Percentiles rank a stretch among this genome's conserved stretches.
phyloP scores from a whole-genome alignment of 1,284 basidiomycete species.

The Lentinula novae-zelandiae region DNA sequence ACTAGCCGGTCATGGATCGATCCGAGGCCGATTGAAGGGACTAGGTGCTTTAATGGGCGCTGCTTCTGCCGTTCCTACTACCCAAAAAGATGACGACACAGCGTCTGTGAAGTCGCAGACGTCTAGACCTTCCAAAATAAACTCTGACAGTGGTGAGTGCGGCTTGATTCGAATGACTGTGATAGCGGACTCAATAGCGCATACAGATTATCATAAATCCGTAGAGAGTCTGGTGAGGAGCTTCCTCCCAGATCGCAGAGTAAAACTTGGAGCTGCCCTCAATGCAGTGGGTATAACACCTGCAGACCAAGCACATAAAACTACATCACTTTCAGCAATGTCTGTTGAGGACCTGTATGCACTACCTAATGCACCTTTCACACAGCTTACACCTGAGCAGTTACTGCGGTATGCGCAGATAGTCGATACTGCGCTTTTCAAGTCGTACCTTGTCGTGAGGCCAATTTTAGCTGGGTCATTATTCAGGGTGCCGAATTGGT shows the following conservation, averaged over 20 bases:
- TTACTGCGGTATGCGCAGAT: conserved; percentile 87
- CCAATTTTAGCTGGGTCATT: conserved; percentile 84
- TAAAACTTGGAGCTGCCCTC: conserved; percentile 78
- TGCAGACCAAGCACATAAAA: conserved; percentile 58
- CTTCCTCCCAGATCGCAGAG: conserved; percentile 82
- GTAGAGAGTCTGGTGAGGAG: conserved; percentile 61
- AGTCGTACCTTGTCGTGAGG: conserved; percentile 83
- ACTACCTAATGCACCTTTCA: conserved; percentile 67
- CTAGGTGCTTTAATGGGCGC: conserved; percentile 48
- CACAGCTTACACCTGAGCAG: conserved; percentile 72
- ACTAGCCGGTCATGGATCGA: conserved; percentile 32
- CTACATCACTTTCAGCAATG: conserved; percentile 61
- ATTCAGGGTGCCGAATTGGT: conserved; percentile 95
- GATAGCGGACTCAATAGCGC: background rate
- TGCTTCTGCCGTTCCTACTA: conserved; percentile 10
- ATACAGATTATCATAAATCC: conserved; percentile 58
- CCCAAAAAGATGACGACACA: conserved; percentile 55
- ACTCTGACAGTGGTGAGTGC: conserved; percentile 12
- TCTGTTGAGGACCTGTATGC: conserved; percentile 72
- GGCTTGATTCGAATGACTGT: background rate
- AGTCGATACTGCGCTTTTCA: conserved; percentile 94
- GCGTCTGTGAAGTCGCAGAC: conserved; percentile 37
- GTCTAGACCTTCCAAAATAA: conserved; percentile 29
- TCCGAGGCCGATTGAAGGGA: conserved; percentile 49
- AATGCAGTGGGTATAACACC: conserved; percentile 67